These are phyloP conservation scores for Boletus edulis DNA, from an alignment of 768 basidiomycete species.

Conservation along the genomic window DNA sequence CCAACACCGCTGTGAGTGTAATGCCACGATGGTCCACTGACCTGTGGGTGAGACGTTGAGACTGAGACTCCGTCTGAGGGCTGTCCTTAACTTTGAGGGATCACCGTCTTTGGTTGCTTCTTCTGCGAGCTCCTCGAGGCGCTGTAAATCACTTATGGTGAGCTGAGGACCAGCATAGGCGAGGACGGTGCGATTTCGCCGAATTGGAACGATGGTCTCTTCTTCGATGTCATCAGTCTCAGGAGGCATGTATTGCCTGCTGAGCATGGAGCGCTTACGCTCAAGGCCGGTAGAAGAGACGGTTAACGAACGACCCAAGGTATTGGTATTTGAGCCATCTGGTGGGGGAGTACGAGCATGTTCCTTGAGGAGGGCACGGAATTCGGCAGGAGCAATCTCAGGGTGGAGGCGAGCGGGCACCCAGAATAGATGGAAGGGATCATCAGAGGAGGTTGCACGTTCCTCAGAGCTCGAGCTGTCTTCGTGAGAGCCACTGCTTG, in stretches of 20 bases:
- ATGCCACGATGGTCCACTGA: constrained; percentile 41
- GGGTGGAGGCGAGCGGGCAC: constrained; percentile 96
- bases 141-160: constrained; percentile 92
- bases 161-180: constrained; percentile 76
- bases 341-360: constrained; percentile 67
- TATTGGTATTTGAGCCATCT: constrained; percentile 41
- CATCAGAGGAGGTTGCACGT: constrained; percentile 45
- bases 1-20: constrained; percentile 7
- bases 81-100: constrained; percentile 72
- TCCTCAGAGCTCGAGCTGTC: constrained; percentile 38
- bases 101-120: constrained; percentile 84
- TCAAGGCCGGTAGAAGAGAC: constrained; percentile 51
- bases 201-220: constrained; percentile 66
- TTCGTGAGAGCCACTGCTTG: constrained; percentile 40
- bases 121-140: constrained; percentile 88
- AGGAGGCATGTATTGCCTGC: constrained; percentile 85
- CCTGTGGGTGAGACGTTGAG: constrained; percentile 83
- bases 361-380: constrained; percentile 91
- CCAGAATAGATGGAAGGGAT: constrained; percentile 95
- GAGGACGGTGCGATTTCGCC: constrained; percentile 65
- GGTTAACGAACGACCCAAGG: constrained; percentile 43
- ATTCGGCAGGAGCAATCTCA: constrained; percentile 96
- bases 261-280: constrained; percentile 91
- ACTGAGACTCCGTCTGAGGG: constrained; percentile 83
- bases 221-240: constrained; percentile 75